phyloP scores from a whole-genome alignment of 2,329 filamentous ascomycete species.

The Lasiodiplodia gonubiensis region DNA sequence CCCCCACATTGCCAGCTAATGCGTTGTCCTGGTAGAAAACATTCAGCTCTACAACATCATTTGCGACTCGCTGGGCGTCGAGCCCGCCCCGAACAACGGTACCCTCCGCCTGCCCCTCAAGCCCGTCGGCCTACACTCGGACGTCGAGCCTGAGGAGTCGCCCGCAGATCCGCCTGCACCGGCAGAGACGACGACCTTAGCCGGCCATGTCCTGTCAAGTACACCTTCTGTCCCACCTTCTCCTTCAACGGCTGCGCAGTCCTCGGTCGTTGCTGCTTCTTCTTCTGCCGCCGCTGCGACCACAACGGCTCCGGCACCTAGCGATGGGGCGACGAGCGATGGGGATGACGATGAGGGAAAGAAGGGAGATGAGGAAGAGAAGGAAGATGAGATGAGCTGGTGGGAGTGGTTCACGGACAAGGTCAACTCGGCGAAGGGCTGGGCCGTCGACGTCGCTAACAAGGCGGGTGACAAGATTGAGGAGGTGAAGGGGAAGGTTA shows the following conservation, averaged over 20 bases:
- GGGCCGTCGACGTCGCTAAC: conserved; percentile 33
- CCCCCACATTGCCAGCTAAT: neutral
- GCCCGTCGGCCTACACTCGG: conserved; percentile 65
- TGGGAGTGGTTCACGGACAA: conserved; percentile 48
- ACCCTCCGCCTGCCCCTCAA: conserved; percentile 76
- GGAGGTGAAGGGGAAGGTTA: conserved; percentile 22
- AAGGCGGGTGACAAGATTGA: conserved; percentile 25
- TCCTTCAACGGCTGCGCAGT: too few species aligned
- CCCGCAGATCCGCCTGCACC: conserved; percentile 57
- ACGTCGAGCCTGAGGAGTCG: conserved; percentile 55
- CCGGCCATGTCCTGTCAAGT: neutral
- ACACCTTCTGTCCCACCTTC: neutral
- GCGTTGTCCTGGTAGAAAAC: conserved; percentile 69
- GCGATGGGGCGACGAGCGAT: neutral
- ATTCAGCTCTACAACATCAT: conserved; percentile 94
- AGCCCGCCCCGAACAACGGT: conserved; percentile 82
- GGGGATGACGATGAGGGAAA: neutral
- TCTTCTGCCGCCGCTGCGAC: conserved; percentile 28
- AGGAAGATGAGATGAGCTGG: conserved; percentile 34
- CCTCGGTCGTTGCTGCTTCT: neutral
- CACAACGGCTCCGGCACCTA: neutral
- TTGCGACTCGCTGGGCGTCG: conserved; percentile 81
- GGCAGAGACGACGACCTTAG: neutral
- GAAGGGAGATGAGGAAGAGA: conserved; percentile 22
- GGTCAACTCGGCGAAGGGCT: conserved; percentile 42